Conservation (phyloP, 1,284 basidiomycete genomes). For the Moesziomyces antarcticus region DNA sequence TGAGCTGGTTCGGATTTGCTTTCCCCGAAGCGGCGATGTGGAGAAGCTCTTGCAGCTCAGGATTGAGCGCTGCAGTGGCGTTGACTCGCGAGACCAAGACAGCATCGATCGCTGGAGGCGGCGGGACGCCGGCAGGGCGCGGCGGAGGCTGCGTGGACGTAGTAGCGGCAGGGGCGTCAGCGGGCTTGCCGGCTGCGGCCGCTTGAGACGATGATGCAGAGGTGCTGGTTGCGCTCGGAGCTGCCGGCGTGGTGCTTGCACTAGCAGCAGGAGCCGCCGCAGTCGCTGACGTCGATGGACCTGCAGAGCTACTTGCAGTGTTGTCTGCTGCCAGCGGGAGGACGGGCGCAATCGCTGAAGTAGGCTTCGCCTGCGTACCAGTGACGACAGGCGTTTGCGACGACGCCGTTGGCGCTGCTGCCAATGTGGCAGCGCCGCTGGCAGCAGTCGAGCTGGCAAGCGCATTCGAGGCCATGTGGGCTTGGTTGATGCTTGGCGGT, state of each 20-base stretch:
- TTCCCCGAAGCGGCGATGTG: conserved; percentile 55
- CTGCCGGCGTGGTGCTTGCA: conserved; percentile 8
- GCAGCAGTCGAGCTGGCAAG: conserved; percentile 2
- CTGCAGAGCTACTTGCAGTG: conserved; percentile 2
- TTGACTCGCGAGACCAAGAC: conserved; percentile 55
- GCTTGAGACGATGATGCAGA: conserved; percentile 7
- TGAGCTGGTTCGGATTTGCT: conserved; percentile 54
- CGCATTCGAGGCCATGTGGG: conserved; percentile 16
- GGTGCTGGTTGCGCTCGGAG: not conserved
- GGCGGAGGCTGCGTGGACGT: conserved; percentile 7
- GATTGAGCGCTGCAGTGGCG: conserved; percentile 51
- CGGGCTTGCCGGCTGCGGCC: conserved; percentile 15
- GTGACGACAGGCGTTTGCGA: not conserved
- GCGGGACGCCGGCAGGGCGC: conserved; percentile 35
- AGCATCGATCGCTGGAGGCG: conserved; percentile 53
- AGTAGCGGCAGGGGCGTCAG: conserved; percentile 5
- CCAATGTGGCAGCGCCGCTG: conserved; percentile 1
- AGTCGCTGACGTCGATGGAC: conserved; percentile 8
- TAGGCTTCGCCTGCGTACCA: conserved; percentile 4
- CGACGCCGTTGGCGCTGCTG: conserved; percentile 5
- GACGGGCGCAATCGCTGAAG: conserved; percentile 3
- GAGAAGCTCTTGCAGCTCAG: conserved; percentile 53
- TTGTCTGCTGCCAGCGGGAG: not conserved
- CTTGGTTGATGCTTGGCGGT: conserved; percentile 44
- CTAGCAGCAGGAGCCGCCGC: conserved; percentile 5